Evolutionary conservation across 768 basidiomycete genomes (phyloP).

Genomic region (Naganishia antarctica): DNA sequence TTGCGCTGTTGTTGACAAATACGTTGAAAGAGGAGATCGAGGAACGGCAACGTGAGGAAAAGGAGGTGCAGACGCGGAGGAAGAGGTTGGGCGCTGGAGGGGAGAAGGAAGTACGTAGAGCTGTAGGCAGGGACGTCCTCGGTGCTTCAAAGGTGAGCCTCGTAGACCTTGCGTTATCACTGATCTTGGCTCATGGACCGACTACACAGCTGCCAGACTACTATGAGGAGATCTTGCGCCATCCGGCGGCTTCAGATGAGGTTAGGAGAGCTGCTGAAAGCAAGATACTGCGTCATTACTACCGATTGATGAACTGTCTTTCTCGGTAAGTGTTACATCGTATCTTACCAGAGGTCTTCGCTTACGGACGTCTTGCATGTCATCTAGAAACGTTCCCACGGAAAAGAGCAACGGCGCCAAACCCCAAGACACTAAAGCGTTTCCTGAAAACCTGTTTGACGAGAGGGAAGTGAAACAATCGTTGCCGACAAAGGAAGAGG

Average conservation of each 20-base stretch:
- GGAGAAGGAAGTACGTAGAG: conserved; percentile 48
- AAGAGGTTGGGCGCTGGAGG: conserved; percentile 61
- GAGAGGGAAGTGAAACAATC: background rate
- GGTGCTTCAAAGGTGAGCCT: conserved; percentile 59
- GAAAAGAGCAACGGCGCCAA: background rate
- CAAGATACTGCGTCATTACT: conserved; percentile 65
- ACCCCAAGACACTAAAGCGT: background rate
- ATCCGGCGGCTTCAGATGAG: conserved; percentile 71
- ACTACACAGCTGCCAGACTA: conserved; percentile 60
- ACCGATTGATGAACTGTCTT: conserved; percentile 60
- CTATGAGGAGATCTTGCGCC: conserved; percentile 75
- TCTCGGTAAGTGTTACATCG: conserved; percentile 49
- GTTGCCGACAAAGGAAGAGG: conserved; percentile 40
- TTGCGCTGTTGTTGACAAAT: conserved; percentile 20
- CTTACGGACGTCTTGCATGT: no score
- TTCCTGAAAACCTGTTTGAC: conserved; percentile 20
- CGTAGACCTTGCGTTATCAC: conserved; percentile 23
- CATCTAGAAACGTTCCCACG: background rate
- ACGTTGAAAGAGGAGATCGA: conserved; percentile 57
- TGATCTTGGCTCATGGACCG: background rate
- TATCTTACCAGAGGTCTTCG: no score
- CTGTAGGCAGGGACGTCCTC: conserved; percentile 66
- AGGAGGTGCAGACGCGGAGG: conserved; percentile 71
- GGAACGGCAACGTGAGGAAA: conserved; percentile 59
- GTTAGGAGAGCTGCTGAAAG: conserved; percentile 71